Percentiles rank a stretch among this genome's conserved stretches.
phyloP scores from a whole-genome alignment of 2,329 filamentous ascomycete genomes.

The Diaporthe australafricana region DNA sequence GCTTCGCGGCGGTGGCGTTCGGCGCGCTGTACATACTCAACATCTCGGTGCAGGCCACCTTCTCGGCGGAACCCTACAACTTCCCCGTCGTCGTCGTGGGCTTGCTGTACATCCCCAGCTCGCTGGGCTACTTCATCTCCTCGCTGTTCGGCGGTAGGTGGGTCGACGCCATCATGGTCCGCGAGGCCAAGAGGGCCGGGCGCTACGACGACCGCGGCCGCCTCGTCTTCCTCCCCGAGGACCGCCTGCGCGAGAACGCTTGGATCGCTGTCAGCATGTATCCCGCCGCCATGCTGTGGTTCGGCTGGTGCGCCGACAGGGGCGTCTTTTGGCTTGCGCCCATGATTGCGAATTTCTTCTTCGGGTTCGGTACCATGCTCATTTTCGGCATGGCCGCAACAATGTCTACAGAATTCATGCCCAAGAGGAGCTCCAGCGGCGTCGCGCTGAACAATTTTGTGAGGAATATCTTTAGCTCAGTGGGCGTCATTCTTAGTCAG shows the following conservation, averaged over 20 bases:
- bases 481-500: slow-evolving; percentile 76
- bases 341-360: slow-evolving; percentile 76
- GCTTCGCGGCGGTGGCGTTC: slow-evolving; percentile 81
- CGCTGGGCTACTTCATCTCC: slow-evolving; percentile 77
- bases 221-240: slow-evolving; percentile 79
- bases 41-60: slow-evolving; percentile 79
- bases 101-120: slow-evolving; percentile 80
- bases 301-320: slow-evolving; percentile 76
- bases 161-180: slow-evolving; percentile 85
- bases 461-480: slow-evolving; percentile 81
- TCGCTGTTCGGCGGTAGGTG: slow-evolving; percentile 79
- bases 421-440: slow-evolving; percentile 74
- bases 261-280: slow-evolving; percentile 79
- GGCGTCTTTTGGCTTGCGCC: slow-evolving; percentile 57
- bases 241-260: slow-evolving; percentile 85
- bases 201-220: slow-evolving; percentile 75
- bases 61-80: slow-evolving; percentile 74
- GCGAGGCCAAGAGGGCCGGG: slow-evolving; percentile 77
- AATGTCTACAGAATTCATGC: slow-evolving; percentile 89
- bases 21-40: slow-evolving; percentile 82
- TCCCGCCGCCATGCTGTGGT: slow-evolving; percentile 75
- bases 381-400: slow-evolving; percentile 81
- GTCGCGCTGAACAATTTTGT: slow-evolving; percentile 87
- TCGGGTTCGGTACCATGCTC: slow-evolving; percentile 83
- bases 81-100: slow-evolving; percentile 78